Percentiles rank a stretch among this genome's conserved stretches.
Evolutionary conservation across 1,139 yeast genomes (phyloP).

Genomic region (Meyerozyma guilliermondii): DNA sequence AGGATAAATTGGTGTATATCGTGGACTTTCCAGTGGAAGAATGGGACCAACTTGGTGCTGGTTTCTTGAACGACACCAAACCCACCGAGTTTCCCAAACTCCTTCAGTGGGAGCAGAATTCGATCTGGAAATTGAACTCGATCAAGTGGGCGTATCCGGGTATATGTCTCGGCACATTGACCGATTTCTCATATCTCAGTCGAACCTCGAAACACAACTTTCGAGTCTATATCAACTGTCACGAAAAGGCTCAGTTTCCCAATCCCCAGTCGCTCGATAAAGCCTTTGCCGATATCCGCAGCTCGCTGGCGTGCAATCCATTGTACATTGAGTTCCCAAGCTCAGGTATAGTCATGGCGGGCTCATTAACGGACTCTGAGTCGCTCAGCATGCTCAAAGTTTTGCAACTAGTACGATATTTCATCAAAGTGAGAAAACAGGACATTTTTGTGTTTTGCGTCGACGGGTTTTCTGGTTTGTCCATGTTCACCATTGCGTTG

Average conservation of each 20-base stretch:
- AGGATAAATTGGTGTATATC: conserved; percentile 4
- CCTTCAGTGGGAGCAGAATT: conserved; percentile 31
- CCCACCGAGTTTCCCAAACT: conserved; percentile 14
- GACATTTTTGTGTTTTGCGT: conserved; percentile 30
- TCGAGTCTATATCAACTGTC: conserved; percentile 31
- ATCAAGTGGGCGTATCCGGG: conserved; percentile 25
- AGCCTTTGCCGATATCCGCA: conserved; percentile 10
- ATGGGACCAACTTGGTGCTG: not conserved
- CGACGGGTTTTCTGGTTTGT: conserved; percentile 40
- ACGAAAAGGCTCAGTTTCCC: conserved; percentile 31
- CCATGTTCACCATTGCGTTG: conserved; percentile 25
- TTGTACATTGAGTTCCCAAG: conserved; percentile 32
- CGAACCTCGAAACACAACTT: conserved; percentile 15
- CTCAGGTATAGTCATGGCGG: conserved; percentile 23
- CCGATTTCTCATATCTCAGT: conserved; percentile 24
- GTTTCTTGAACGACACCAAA: not conserved
- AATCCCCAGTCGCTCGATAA: conserved; percentile 12
- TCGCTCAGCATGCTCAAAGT: conserved; percentile 27
- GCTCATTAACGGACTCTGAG: conserved; percentile 21
- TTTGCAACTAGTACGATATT: conserved; percentile 24
- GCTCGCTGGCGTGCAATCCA: conserved; percentile 6
- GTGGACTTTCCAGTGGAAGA: conserved; percentile 5
- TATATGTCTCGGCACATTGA: conserved; percentile 30
- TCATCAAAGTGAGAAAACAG: conserved; percentile 14
- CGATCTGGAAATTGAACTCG: conserved; percentile 32